phyloP scores from a whole-genome alignment of 176 grass and related monocot species.

The Neostapfia colusana region DNA sequence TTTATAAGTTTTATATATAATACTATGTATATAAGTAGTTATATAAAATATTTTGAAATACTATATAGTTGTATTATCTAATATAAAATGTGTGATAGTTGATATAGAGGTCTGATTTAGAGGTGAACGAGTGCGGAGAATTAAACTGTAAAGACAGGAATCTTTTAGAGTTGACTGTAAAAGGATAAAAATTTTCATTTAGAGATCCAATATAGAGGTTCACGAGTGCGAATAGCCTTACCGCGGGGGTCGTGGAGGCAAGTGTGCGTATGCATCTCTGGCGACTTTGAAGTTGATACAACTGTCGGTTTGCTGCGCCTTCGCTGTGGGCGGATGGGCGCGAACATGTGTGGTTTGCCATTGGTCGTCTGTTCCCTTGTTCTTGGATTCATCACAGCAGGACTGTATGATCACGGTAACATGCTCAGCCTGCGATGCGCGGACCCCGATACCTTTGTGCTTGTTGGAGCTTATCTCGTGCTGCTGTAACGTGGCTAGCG shows the following conservation, averaged over 20 bases:
- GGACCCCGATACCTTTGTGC: background rate
- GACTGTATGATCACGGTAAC: slow-evolving; percentile 6
- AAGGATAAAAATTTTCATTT: no score
- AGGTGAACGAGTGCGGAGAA: no score
- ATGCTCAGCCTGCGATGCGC: background rate
- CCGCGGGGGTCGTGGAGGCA: background rate
- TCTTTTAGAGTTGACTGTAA: no score
- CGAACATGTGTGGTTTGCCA: slow-evolving; percentile 21
- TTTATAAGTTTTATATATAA: no score
- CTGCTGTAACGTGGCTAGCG: background rate
- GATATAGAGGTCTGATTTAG: no score
- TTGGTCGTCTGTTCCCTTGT: slow-evolving; percentile 3
- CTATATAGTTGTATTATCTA: no score
- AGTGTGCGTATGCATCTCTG: background rate
- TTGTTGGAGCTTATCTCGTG: slow-evolving; percentile 12
- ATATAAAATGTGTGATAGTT: no score
- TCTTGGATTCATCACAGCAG: slow-evolving; percentile 18
- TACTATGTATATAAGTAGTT: no score
- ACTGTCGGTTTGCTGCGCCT: slow-evolving; percentile 22
- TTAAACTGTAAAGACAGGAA: no score
- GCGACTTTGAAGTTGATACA: background rate
- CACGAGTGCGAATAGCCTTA: no score
- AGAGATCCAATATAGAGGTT: no score
- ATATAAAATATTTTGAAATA: no score
- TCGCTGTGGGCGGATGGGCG: slow-evolving; percentile 7